A percentile compares a stretch with the other conserved stretches of the same genome.
phyloP scores from a whole-genome alignment of 1,284 basidiomycete species.

The Cystobasidiaceae sp. region DNA sequence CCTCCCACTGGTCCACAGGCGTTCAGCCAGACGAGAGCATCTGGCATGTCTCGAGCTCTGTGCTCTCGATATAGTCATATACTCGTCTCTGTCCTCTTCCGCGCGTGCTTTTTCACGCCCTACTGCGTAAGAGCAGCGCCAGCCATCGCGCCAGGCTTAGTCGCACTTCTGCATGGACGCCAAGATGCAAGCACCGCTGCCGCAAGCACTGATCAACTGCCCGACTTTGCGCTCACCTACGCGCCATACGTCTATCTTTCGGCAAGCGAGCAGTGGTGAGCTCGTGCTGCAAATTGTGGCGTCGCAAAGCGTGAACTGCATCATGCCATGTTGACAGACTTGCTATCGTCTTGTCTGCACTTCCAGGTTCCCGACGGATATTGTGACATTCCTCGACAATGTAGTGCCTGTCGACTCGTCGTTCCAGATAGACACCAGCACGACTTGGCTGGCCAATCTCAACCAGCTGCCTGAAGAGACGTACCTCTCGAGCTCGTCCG shows the following conservation, averaged over 20 bases:
- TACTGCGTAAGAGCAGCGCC: too few relatives aligned
- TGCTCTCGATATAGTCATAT: too few relatives aligned
- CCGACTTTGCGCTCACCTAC: conserved; percentile 7
- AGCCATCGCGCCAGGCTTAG: too few relatives aligned
- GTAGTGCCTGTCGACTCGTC: conserved; percentile 10
- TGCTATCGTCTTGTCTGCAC: not conserved
- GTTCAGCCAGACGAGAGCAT: too few relatives aligned
- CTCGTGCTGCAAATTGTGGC: not conserved
- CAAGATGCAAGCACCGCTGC: not conserved
- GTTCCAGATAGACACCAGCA: not conserved
- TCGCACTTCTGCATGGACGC: not conserved
- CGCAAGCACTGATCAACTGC: not conserved
- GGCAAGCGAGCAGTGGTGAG: conserved; percentile 22
- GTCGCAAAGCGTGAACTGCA: not conserved
- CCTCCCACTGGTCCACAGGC: too few relatives aligned
- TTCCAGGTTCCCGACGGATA: conserved; percentile 29
- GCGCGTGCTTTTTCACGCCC: too few relatives aligned
- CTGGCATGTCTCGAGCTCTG: too few relatives aligned
- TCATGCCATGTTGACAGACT: not conserved
- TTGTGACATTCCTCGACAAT: conserved; percentile 14
- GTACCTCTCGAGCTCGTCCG: conserved; percentile 3
- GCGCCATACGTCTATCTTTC: conserved; percentile 26
- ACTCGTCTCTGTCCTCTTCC: not conserved
- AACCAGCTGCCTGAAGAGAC: not conserved
- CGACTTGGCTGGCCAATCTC: not conserved